Evolutionary conservation across 257 asterid species (phyloP).

Genomic region (Orobanche coerulescens): DNA sequence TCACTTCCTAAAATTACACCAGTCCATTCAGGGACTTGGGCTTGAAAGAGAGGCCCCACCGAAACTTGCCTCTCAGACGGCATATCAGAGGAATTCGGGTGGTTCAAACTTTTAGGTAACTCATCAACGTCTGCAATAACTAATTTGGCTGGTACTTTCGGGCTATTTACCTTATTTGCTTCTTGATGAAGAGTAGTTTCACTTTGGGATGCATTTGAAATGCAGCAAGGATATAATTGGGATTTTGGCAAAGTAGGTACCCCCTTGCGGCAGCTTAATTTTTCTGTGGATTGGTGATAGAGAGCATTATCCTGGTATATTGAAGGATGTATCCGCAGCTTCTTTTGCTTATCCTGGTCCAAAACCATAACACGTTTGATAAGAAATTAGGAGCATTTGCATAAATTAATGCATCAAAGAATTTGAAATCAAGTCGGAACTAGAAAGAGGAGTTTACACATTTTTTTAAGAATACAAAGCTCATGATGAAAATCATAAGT

Average conservation of each 20-base stretch:
- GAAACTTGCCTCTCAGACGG: slow-evolving; percentile 21
- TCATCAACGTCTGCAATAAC: slow-evolving; percentile 14
- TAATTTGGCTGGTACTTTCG: slow-evolving; percentile 21
- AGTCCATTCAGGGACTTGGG: slow-evolving; percentile 64
- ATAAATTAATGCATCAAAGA: neutral
- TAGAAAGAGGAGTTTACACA: neutral
- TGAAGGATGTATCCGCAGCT: slow-evolving; percentile 55
- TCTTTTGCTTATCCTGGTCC: slow-evolving; percentile 47
- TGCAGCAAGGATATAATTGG: slow-evolving; percentile 36
- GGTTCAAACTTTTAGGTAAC: slow-evolving; percentile 14
- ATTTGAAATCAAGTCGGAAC: neutral
- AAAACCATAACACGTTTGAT: neutral
- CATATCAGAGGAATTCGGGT: neutral
- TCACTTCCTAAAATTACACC: slow-evolving; percentile 19
- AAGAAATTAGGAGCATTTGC: slow-evolving; percentile 1
- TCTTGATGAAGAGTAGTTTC: slow-evolving; percentile 24
- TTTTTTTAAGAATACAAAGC: neutral
- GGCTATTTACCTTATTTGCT: slow-evolving; percentile 11
- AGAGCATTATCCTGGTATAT: slow-evolving; percentile 43
- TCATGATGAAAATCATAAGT: neutral
- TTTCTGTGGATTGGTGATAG: slow-evolving; percentile 30
- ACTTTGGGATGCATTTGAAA: slow-evolving; percentile 24
- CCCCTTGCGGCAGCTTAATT: slow-evolving; percentile 48
- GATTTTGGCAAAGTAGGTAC: slow-evolving; percentile 27
- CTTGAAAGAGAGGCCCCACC: slow-evolving; percentile 51